phyloP scores from a whole-genome alignment of 768 basidiomycete genomes.

The Pilatotrama ljubarskyi region DNA sequence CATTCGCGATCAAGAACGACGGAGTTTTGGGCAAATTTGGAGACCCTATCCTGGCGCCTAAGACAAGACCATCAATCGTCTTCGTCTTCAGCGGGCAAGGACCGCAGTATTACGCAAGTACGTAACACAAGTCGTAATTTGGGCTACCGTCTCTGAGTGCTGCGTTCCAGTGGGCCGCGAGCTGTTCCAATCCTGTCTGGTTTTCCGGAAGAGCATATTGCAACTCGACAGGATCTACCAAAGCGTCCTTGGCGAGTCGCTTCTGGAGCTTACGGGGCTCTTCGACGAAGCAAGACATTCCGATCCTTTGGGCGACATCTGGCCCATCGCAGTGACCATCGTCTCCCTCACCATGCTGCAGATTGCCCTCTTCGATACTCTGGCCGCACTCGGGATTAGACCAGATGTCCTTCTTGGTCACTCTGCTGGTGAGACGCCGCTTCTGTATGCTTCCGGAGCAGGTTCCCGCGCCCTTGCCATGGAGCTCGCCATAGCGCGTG shows the following conservation, averaged over 20 bases:
- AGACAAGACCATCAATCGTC: slow-evolving; percentile 32
- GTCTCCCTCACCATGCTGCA: slow-evolving; percentile 47
- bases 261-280: slow-evolving; percentile 39
- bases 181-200: slow-evolving; percentile 35
- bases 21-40: slow-evolving; percentile 23
- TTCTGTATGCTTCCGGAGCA: slow-evolving; percentile 47
- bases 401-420: slow-evolving; percentile 46
- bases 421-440: slow-evolving; percentile 49
- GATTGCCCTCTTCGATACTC: slow-evolving; percentile 45
- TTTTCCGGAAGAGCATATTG: slow-evolving; percentile 40
- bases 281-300: slow-evolving; percentile 30
- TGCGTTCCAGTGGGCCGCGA: slow-evolving; percentile 38
- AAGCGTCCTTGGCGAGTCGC: slow-evolving; percentile 35
- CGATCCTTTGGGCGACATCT: slow-evolving; percentile 20
- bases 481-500: slow-evolving; percentile 45
- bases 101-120: slow-evolving; percentile 41
- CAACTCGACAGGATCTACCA: slow-evolving; percentile 39
- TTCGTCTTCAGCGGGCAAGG: slow-evolving; percentile 45
- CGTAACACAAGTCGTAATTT: too few relatives aligned
- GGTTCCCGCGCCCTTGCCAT: slow-evolving; percentile 41
- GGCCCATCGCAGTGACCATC: slow-evolving; percentile 40
- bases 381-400: slow-evolving; percentile 36
- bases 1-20: slow-evolving; percentile 9
- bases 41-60: slow-evolving; percentile 31
- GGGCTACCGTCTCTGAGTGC: too few relatives aligned